phyloP scores from a whole-genome alignment of 2,329 filamentous ascomycete genomes.

The Clonostachys rosea region DNA sequence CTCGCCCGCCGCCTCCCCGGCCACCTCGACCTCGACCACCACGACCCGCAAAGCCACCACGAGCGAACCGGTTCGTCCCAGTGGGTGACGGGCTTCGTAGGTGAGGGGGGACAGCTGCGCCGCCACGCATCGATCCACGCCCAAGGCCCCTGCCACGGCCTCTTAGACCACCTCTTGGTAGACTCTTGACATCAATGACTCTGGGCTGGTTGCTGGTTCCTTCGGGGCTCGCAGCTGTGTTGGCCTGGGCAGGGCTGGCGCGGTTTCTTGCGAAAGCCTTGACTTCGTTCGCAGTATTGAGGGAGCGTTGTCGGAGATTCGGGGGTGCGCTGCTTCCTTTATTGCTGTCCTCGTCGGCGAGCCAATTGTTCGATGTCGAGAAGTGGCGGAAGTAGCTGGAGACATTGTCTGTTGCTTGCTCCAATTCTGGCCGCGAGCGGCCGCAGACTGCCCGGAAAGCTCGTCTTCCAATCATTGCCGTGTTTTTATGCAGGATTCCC shows the following conservation, averaged over 20 bases:
- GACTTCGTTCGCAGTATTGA: background rate
- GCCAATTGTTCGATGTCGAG: constrained; percentile 31
- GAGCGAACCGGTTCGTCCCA: constrained; percentile 1
- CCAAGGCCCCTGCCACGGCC: constrained; percentile 14
- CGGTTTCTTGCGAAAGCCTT: constrained; percentile 17
- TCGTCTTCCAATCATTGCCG: constrained; percentile 27
- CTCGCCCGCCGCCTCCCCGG: constrained; percentile 5
- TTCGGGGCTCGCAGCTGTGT: background rate
- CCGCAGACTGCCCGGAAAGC: constrained; percentile 28
- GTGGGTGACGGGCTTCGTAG: background rate
- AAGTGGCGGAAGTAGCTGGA: constrained; percentile 26
- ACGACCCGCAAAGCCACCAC: constrained; percentile 12
- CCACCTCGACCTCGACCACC: constrained; percentile 10
- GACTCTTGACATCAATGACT: constrained; percentile 31
- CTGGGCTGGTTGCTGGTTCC: constrained; percentile 15
- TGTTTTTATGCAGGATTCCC: background rate
- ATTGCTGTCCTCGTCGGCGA: constrained; percentile 17
- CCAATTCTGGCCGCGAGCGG: constrained; percentile 25
- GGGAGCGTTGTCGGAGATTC: constrained; percentile 1
- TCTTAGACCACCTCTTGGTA: constrained; percentile 21
- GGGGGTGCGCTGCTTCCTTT: constrained; percentile 4
- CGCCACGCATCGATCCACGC: constrained; percentile 4
- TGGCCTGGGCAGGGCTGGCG: constrained; percentile 1
- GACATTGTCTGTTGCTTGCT: constrained; percentile 20
- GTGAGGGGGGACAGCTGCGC: constrained; percentile 3